Evolutionary conservation across 2,329 filamentous ascomycete genomes (phyloP).

Genomic region (Mollisia scopiformis): DNA sequence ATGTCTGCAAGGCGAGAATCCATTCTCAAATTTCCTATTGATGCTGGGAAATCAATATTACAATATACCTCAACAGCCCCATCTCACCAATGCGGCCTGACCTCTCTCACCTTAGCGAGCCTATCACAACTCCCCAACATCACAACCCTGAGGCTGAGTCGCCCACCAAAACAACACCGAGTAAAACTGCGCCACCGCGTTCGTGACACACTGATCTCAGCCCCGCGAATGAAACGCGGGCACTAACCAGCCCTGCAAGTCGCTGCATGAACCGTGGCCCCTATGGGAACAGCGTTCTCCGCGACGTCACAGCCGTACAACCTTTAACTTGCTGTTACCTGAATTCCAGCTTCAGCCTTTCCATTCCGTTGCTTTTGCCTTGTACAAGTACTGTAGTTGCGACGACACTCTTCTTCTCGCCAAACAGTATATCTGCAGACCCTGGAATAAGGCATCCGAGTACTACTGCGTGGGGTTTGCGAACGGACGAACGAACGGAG

Average conservation of each 20-base stretch:
- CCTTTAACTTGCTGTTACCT: slow-evolving; percentile 16
- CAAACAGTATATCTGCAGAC: slow-evolving; percentile 4
- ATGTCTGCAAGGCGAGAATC: too few relatives aligned
- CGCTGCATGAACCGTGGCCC: background rate
- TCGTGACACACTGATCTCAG: slow-evolving; percentile 5
- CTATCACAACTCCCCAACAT: background rate
- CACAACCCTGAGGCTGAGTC: slow-evolving; percentile 10
- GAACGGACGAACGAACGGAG: background rate
- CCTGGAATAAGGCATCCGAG: slow-evolving; percentile 3
- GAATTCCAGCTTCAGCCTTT: slow-evolving; percentile 23
- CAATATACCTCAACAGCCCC: background rate
- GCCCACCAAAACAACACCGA: slow-evolving; percentile 2
- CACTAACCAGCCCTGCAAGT: slow-evolving; percentile 5
- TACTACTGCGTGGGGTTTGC: background rate
- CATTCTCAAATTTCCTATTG: background rate
- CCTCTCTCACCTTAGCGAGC: slow-evolving; percentile 1
- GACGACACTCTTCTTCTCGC: background rate
- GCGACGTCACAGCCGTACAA: slow-evolving; percentile 19
- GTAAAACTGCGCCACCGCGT: slow-evolving; percentile 19
- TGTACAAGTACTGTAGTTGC: background rate
- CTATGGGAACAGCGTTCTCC: background rate
- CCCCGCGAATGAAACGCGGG: slow-evolving; percentile 3
- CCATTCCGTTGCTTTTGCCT: slow-evolving; percentile 5
- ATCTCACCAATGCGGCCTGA: background rate
- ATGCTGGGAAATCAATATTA: background rate